Percentiles rank a stretch among this genome's conserved stretches.
These are phyloP conservation scores for Entomortierella lignicola DNA, from an alignment of 192 early-diverging fungal species.

Conservation along the genomic window DNA sequence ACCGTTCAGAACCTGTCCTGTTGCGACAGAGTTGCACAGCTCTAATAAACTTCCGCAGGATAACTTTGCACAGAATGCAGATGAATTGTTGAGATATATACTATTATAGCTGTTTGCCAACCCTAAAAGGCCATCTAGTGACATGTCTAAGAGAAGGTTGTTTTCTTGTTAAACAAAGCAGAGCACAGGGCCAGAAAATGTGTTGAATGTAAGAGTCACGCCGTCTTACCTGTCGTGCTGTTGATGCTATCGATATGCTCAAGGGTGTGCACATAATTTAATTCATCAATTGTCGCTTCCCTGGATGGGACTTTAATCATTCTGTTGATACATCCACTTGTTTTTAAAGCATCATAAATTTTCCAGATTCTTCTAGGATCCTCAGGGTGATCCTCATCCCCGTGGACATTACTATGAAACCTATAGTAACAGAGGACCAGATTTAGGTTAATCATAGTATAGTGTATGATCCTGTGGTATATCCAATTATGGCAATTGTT, in stretches of 20 bases:
- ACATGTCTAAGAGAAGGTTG: conserved; percentile 42
- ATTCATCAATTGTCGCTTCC: conserved; percentile 62
- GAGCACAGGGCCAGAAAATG: neutral
- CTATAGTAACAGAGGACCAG: no score
- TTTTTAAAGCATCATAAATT: conserved; percentile 68
- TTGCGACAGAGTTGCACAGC: conserved; percentile 76
- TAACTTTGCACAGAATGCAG: conserved; percentile 72
- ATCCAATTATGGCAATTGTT: no score
- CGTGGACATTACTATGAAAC: conserved; percentile 70
- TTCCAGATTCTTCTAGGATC: conserved; percentile 79
- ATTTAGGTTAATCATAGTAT: no score
- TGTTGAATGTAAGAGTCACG: neutral
- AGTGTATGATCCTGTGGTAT: no score
- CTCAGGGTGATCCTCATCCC: conserved; percentile 78
- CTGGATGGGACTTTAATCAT: conserved; percentile 57
- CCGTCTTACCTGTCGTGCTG: conserved; percentile 53
- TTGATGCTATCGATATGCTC: conserved; percentile 58
- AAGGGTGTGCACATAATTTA: conserved; percentile 65
- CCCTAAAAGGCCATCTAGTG: conserved; percentile 58
- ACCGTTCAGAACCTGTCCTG: conserved; percentile 74
- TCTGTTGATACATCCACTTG: conserved; percentile 57
- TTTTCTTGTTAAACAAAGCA: neutral
- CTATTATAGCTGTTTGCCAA: conserved; percentile 66
- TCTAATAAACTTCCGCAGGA: conserved; percentile 83
- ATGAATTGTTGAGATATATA: conserved; percentile 76